A percentile compares a stretch with the other conserved stretches of the same genome.
Conservation (phyloP, 2,329 filamentous ascomycete species). For the Arachnopeziza araneosa region DNA sequence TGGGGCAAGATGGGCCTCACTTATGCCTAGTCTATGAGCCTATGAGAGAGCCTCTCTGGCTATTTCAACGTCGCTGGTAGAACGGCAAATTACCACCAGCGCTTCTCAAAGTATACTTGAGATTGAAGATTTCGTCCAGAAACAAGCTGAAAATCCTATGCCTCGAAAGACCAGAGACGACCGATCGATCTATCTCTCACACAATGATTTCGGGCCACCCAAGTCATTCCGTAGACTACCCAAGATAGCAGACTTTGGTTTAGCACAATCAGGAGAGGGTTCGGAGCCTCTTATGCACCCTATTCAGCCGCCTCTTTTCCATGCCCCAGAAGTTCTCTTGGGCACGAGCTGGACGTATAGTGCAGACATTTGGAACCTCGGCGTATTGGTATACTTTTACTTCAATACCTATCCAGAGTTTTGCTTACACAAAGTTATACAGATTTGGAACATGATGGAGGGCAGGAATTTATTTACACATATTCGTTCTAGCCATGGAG, state of each 20-base stretch:
- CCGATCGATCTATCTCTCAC: slow-evolving; percentile 15
- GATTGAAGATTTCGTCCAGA: slow-evolving; percentile 12
- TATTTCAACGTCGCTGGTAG: slow-evolving; percentile 8
- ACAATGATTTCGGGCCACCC: slow-evolving; percentile 17
- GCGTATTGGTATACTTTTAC: slow-evolving; percentile 71
- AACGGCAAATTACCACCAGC: slow-evolving; percentile 2
- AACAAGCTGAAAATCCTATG: slow-evolving; percentile 15
- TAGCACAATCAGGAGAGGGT: slow-evolving; percentile 12
- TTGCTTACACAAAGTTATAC: slow-evolving; percentile 40
- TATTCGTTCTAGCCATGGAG: slow-evolving; percentile 93
- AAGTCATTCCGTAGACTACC: slow-evolving; percentile 11
- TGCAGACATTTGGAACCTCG: slow-evolving; percentile 98
- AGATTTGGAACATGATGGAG: slow-evolving; percentile 65
- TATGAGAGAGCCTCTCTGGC: slow-evolving; percentile 11
- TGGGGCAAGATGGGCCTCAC: slow-evolving; percentile 1
- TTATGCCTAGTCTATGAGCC: slow-evolving; percentile 14
- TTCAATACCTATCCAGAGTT: slow-evolving; percentile 50
- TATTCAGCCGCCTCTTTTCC: slow-evolving; percentile 95
- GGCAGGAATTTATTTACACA: slow-evolving; percentile 96
- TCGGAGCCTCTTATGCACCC: slow-evolving; percentile 63
- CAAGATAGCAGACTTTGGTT: slow-evolving; percentile 90
- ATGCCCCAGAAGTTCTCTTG: slow-evolving; percentile 90
- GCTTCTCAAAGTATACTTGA: slow-evolving; percentile 10
- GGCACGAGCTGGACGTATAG: slow-evolving; percentile 96
- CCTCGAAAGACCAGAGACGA: slow-evolving; percentile 14